Percentiles rank a stretch among this genome's conserved stretches.
phyloP scores from a whole-genome alignment of 73 alveolate species.

The Tetrahymena elliotti region DNA sequence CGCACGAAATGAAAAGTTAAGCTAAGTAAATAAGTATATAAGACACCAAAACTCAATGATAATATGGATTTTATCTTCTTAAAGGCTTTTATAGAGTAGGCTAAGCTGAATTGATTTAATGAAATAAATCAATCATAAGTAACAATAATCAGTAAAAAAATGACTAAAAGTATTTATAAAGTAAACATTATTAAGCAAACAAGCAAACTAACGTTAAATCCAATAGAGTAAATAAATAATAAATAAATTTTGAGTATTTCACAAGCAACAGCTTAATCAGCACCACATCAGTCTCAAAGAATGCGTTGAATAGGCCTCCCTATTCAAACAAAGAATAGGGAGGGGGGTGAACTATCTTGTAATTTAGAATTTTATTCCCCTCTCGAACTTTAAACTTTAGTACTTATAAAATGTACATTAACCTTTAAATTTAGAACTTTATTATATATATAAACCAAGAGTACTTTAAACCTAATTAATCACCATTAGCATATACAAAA shows the following conservation, averaged over 20 bases:
- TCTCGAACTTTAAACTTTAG: not conserved
- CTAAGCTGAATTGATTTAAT: not conserved
- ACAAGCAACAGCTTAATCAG: not conserved
- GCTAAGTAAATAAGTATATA: not conserved
- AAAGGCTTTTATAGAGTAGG: not conserved
- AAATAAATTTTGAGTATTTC: not conserved
- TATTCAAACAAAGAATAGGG: not conserved
- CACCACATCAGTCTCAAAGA: not conserved
- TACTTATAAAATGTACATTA: not conserved
- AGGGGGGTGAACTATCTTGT: constrained; percentile 3
- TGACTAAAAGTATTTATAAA: not conserved
- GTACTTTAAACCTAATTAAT: not conserved
- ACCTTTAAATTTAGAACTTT: not conserved
- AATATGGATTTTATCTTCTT: too few relatives aligned
- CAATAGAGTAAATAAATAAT: not conserved
- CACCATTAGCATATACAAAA: not conserved
- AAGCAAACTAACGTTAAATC: not conserved
- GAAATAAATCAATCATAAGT: not conserved
- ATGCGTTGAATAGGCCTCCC: constrained; percentile 4
- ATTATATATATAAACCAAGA: not conserved
- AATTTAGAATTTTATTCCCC: not conserved
- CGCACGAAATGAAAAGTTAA: not conserved
- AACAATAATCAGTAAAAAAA: too few relatives aligned
- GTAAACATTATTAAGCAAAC: not conserved
- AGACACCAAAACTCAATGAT: not conserved